Evolutionary conservation across 2,329 filamentous ascomycete genomes (phyloP), one percentile per base, ranked within the genome.

Genomic region (Ophiostoma novo-ulmi): DNA sequence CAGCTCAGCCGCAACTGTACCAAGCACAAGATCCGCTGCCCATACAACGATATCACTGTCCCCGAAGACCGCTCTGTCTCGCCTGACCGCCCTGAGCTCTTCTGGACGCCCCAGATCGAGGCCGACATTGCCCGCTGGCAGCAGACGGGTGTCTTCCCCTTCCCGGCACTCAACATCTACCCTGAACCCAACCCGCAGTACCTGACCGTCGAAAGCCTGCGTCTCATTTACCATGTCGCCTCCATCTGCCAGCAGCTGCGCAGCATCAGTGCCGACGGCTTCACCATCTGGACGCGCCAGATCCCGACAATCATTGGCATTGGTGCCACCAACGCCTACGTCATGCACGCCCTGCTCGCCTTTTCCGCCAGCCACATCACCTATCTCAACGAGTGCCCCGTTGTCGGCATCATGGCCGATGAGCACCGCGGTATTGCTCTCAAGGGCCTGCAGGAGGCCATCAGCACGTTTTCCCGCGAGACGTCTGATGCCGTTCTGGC

Each of bases 1-100:
- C n/a, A 22, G 26, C n/a, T 65, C 61, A 97, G 94, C 83, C 93
- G 93, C 77, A 99, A 99, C 81, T 99, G 95, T 82, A 97, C 94
- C 73, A 99, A 98, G 82, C 95, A 99, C 82, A 97, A 97, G 83
- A 95, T 96, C 77, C 91, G 94, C 77, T 99, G 95, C 81, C 95
- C 97, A 76, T 99, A 98, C 83, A 96, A 97, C 85, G 94, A 98
- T 78, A 89, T 89, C 77, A 87, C 91, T 67, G 84, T 87, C 65
- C 85, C 89, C 71, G 89, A 91, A 75, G 84, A 87, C 75, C 83
- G 87, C 75, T 84, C 86, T 52, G 82, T 84, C 61, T 87, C 87
- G 74, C 87, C 88, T 17, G 84, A 86, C 75, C 88, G 86, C 80
- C 84, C 87, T 71, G 87, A 89, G 76, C 84, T 98, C 70, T 88